Evolutionary conservation across 1,139 yeast species (phyloP).

Genomic region (Geotrichum europaeum): DNA sequence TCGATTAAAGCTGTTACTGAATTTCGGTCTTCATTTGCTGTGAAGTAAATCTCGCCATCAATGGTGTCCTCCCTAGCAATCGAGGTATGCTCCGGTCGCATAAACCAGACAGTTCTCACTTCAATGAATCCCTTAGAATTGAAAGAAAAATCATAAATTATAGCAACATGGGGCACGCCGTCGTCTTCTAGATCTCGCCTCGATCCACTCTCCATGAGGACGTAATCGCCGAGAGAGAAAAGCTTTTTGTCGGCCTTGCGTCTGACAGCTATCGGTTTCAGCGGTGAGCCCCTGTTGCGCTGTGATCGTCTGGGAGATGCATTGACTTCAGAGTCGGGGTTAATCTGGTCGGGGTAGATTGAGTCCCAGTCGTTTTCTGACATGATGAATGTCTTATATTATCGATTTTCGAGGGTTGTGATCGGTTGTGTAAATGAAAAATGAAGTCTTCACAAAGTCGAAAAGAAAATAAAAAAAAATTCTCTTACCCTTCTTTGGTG

Average conservation of each 20-base stretch:
- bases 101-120: constrained; percentile 23
- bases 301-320: background rate
- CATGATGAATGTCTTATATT: constrained; percentile 15
- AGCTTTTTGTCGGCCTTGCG: constrained; percentile 18
- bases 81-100: constrained; percentile 15
- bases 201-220: constrained; percentile 19
- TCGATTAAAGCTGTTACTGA: constrained; percentile 21
- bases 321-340: background rate
- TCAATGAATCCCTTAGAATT: constrained; percentile 20
- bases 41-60: constrained; percentile 21
- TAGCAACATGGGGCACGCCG: constrained; percentile 20
- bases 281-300: background rate
- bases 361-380: constrained; percentile 10
- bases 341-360: background rate
- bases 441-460: background rate
- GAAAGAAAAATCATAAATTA: constrained; percentile 22
- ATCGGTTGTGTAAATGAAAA: background rate
- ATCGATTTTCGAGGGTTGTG: background rate
- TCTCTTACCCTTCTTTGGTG: background rate
- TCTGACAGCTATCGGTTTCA: constrained; percentile 18
- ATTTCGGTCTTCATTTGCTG: constrained; percentile 22
- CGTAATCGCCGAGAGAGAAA: constrained; percentile 24
- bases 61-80: constrained; percentile 2
- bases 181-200: constrained; percentile 10
- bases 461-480: background rate